A percentile compares a stretch with the other conserved stretches of the same genome.
phyloP scores from a whole-genome alignment of 2,329 filamentous ascomycete genomes.

The Exophiala xenobiotica region DNA sequence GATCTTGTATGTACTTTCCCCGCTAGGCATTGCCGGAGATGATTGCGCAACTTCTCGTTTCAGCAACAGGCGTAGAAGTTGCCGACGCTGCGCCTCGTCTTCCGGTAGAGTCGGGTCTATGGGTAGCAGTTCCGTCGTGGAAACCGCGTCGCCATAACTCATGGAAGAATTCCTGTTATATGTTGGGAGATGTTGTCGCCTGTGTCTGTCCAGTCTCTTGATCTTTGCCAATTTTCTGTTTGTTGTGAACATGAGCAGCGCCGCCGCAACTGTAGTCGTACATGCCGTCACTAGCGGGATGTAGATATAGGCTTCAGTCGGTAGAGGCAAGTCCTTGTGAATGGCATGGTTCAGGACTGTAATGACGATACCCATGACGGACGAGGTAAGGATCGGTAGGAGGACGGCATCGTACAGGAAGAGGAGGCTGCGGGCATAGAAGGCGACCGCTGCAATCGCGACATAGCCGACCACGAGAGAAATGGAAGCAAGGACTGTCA shows the following conservation, averaged over 20 bases:
- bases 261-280: constrained; percentile 19
- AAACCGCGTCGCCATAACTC: constrained; percentile 22
- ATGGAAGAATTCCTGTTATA: constrained; percentile 14
- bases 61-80: constrained; percentile 38
- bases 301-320: constrained; percentile 24
- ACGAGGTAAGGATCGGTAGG: constrained; percentile 27
- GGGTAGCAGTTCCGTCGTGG: constrained; percentile 22
- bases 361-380: constrained; percentile 27
- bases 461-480: constrained; percentile 24
- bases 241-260: constrained; percentile 19
- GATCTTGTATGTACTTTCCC: constrained; percentile 34
- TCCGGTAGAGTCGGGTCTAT: constrained; percentile 28
- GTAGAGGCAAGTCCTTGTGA: constrained; percentile 19
- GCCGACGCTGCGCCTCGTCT: constrained; percentile 42
- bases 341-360: constrained; percentile 27
- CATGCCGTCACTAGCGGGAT: constrained; percentile 24
- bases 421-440: constrained; percentile 25
- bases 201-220: constrained; percentile 23
- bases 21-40: constrained; percentile 31
- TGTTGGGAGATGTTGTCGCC: constrained; percentile 20
- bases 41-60: constrained; percentile 32
- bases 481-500: constrained; percentile 21
- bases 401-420: constrained; percentile 29
- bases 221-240: constrained; percentile 25
- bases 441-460: constrained; percentile 17